These are phyloP conservation scores for Monosporozyma servazzii DNA, from an alignment of 805 yeast species.

Conservation along the genomic window DNA sequence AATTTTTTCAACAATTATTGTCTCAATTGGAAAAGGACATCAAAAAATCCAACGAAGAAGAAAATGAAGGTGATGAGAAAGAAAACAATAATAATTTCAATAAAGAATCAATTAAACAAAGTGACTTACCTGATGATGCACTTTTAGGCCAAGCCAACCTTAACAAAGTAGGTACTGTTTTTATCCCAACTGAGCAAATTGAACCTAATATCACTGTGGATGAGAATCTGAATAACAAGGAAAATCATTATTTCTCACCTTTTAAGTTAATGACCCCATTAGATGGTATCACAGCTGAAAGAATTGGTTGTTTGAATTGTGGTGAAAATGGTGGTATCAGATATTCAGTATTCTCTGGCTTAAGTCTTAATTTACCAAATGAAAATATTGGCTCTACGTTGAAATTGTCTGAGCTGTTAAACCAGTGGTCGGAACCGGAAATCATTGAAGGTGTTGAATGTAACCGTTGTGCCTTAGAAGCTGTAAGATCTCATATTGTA, in stretches of 20 bases:
- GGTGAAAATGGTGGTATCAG: slow-evolving; percentile 93
- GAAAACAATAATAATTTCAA: slow-evolving; percentile 13
- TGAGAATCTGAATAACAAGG: slow-evolving; percentile 12
- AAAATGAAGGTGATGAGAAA: slow-evolving; percentile 2
- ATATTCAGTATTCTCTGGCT: slow-evolving; percentile 66
- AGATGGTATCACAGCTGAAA: slow-evolving; percentile 79
- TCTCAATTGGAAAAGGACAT: slow-evolving; percentile 46
- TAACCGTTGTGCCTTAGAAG: slow-evolving; percentile 75
- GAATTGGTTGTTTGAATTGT: slow-evolving; percentile 84
- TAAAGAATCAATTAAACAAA: slow-evolving; percentile 17
- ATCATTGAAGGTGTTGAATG: slow-evolving; percentile 90
- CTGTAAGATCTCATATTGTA: slow-evolving; percentile 44
- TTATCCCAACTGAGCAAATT: slow-evolving; percentile 65
- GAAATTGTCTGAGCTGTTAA: slow-evolving; percentile 44
- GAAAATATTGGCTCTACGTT: slow-evolving; percentile 34
- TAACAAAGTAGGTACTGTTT: slow-evolving; percentile 55
- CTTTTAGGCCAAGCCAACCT: slow-evolving; percentile 36
- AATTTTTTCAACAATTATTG: slow-evolving; percentile 76
- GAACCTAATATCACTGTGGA: slow-evolving; percentile 48
- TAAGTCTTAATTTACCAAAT: slow-evolving; percentile 60
- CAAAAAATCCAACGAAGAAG: slow-evolving; percentile 13
- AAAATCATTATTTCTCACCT: slow-evolving; percentile 8
- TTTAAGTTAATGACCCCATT: slow-evolving; percentile 72
- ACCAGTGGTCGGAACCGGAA: slow-evolving; percentile 70
- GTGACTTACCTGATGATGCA: slow-evolving; percentile 31